phyloP scores from a whole-genome alignment of 164 flowering plant species.

The Sedum album region DNA sequence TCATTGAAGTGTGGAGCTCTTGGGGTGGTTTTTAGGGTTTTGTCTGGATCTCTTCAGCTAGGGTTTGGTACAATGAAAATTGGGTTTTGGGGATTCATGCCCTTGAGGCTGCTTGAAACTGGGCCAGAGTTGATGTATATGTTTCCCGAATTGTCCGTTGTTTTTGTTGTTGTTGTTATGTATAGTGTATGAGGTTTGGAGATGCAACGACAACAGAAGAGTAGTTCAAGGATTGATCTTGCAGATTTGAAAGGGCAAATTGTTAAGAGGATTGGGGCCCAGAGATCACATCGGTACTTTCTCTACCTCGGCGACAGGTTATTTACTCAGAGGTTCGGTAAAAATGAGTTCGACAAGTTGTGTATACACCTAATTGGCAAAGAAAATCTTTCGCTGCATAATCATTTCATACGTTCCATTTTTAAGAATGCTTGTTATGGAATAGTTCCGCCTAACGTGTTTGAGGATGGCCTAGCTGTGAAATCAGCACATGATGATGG shows the following conservation, averaged over 20 bases:
- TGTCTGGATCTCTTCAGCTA: slow-evolving; percentile 22
- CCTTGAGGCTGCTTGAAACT: slow-evolving; percentile 12
- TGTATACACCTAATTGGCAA: slow-evolving; percentile 7
- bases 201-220: slow-evolving; percentile 71
- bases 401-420: slow-evolving; percentile 5
- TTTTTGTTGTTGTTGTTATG: slow-evolving; percentile 6
- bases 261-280: slow-evolving; percentile 78
- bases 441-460: slow-evolving; percentile 47
- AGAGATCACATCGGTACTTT: slow-evolving; percentile 66
- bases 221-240: slow-evolving; percentile 54
- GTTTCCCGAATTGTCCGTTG: not conserved
- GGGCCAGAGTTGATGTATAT: not conserved
- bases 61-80: slow-evolving; percentile 31
- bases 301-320: slow-evolving; percentile 53
- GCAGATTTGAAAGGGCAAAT: slow-evolving; percentile 70
- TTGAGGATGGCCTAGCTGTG: slow-evolving; percentile 24
- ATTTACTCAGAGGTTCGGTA: slow-evolving; percentile 64
- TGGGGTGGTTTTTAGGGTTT: slow-evolving; percentile 15
- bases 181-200: slow-evolving; percentile 33
- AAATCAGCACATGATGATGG: slow-evolving; percentile 36
- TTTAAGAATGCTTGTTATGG: slow-evolving; percentile 44
- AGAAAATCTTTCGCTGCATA: slow-evolving; percentile 7
- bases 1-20: not conserved
- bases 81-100: slow-evolving; percentile 9
- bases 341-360: slow-evolving; percentile 45